Evolutionary conservation across 768 basidiomycete genomes (phyloP).

Genomic region (Rubroboletus pulcherrimus): DNA sequence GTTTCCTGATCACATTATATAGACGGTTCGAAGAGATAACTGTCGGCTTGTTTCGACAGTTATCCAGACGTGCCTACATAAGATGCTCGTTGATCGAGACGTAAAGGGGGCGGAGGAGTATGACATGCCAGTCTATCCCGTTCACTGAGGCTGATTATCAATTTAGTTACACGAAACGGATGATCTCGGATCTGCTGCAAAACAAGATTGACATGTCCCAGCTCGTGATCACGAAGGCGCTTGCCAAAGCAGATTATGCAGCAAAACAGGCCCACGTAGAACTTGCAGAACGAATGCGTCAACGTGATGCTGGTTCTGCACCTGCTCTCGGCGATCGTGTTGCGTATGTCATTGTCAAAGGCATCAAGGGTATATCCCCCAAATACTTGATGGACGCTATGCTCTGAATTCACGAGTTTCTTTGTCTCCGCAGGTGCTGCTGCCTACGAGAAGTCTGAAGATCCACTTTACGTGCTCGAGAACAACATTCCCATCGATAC

Average conservation of each 20-base stretch:
- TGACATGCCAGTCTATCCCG: conserved; percentile 23
- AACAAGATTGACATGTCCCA: conserved; percentile 99
- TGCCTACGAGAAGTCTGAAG: conserved; percentile 98
- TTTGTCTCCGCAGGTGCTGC: conserved; percentile 65
- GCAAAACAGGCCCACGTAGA: conserved; percentile 97
- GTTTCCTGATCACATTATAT: neutral
- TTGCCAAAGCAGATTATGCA: conserved; percentile 89
- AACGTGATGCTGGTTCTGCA: conserved; percentile 95
- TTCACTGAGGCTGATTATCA: conserved; percentile 15
- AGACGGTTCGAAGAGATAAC: conserved; percentile 98
- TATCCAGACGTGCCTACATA: conserved; percentile 96
- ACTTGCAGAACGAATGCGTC: conserved; percentile 91
- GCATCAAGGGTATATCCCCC: conserved; percentile 69
- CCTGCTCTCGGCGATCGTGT: conserved; percentile 98
- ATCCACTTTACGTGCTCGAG: conserved; percentile 94
- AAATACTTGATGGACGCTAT: neutral
- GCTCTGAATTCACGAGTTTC: neutral
- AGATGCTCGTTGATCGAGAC: conserved; percentile 94
- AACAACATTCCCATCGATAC: conserved; percentile 99
- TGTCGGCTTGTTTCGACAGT: conserved; percentile 98
- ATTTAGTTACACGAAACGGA: conserved; percentile 84
- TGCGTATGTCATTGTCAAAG: conserved; percentile 97
- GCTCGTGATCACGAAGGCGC: conserved; percentile 96
- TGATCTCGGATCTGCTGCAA: conserved; percentile 89
- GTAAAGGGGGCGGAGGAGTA: conserved; percentile 92